Percentiles rank a stretch among this genome's conserved stretches.
Conservation (phyloP, 169 alveolate species). For the Prorocentrum cordatum region DNA sequence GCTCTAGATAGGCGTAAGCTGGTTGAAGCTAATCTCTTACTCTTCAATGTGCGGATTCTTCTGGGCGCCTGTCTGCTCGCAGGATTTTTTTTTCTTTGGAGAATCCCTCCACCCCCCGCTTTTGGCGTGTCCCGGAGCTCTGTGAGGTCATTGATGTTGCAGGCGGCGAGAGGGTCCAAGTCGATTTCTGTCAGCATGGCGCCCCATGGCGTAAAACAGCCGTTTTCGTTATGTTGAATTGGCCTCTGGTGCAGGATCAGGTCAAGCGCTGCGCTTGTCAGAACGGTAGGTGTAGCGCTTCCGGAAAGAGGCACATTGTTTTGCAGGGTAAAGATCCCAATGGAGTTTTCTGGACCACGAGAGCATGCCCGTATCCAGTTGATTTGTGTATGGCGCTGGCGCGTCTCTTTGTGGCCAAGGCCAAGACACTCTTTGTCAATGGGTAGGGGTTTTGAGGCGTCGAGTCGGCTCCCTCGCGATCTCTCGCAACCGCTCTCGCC, state of each 20-base stretch:
- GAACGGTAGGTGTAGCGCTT: neutral
- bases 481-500: no score
- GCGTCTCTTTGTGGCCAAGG: no score
- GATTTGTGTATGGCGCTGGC: no score
- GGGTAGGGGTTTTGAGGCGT: no score
- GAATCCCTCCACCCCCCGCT: neutral
- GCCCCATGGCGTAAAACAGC: neutral
- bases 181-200: neutral
- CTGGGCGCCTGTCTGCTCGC: no score
- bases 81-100: neutral
- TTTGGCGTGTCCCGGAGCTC: neutral
- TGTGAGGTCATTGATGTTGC: neutral
- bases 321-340: neutral
- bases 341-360: neutral
- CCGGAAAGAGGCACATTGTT: neutral
- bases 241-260: fast-evolving
- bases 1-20: neutral
- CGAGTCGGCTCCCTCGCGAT: no score
- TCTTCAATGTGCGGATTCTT: neutral
- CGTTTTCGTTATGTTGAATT: neutral
- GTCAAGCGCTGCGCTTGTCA: neutral
- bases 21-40: neutral
- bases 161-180: neutral
- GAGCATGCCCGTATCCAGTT: neutral
- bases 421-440: no score